phyloP scores from a whole-genome alignment of 2,329 filamentous ascomycete genomes.

The Torrubiellomyces zombiae region DNA sequence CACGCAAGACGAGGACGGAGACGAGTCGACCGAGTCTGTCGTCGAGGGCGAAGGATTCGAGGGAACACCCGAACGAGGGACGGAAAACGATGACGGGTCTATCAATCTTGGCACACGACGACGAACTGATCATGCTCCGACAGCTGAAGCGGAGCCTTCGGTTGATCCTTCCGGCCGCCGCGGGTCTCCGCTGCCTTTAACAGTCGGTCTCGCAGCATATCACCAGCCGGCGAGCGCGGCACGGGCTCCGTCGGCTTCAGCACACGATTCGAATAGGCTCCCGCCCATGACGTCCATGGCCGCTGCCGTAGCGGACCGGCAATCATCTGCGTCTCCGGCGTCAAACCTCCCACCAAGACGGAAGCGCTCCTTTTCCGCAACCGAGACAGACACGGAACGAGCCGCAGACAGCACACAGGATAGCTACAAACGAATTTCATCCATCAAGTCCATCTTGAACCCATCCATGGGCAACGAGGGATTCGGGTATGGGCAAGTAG shows the following conservation, averaged over 20 bases:
- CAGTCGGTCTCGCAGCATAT: slow-evolving; percentile 32
- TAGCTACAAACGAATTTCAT: slow-evolving; percentile 46
- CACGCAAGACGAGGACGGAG: slow-evolving; percentile 31
- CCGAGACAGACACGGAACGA: slow-evolving; percentile 32
- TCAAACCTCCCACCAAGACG: slow-evolving; percentile 42
- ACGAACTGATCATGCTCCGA: slow-evolving; percentile 23
- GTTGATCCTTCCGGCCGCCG: slow-evolving; percentile 25
- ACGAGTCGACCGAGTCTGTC: slow-evolving; percentile 31
- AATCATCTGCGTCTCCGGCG: slow-evolving; percentile 42
- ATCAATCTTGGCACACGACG: slow-evolving; percentile 43
- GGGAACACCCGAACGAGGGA: slow-evolving; percentile 32
- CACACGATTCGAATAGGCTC: slow-evolving; percentile 40
- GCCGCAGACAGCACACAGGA: slow-evolving; percentile 24
- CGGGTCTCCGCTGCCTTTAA: slow-evolving; percentile 24
- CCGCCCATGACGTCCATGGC: slow-evolving; percentile 36
- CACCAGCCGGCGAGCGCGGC: slow-evolving; percentile 26
- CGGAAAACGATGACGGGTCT: slow-evolving; percentile 45
- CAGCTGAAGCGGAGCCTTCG: slow-evolving; percentile 27
- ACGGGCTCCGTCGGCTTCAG: slow-evolving; percentile 21
- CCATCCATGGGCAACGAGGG: slow-evolving; percentile 21
- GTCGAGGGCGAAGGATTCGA: slow-evolving; percentile 21
- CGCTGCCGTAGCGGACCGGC: slow-evolving; percentile 25
- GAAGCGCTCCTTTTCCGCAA: slow-evolving; percentile 51
- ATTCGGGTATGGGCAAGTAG: slow-evolving; percentile 8
- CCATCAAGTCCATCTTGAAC: slow-evolving; percentile 63